Percentiles rank a stretch among this genome's conserved stretches.
Evolutionary conservation across 257 asterid genomes (phyloP).

Genomic region (Euphrasia confusa): DNA sequence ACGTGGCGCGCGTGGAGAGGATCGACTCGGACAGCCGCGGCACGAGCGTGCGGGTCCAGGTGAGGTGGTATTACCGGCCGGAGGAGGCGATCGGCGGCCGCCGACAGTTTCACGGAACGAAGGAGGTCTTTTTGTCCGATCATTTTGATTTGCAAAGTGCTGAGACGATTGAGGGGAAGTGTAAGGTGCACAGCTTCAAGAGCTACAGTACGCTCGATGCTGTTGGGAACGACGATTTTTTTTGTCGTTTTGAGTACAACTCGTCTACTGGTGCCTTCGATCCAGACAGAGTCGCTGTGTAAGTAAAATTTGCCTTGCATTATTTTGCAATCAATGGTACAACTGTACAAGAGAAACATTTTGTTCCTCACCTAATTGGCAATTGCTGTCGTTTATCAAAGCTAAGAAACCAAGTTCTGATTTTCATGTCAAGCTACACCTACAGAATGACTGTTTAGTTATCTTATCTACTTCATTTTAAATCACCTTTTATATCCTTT

Average conservation of each 20-base stretch:
- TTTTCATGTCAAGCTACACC: neutral
- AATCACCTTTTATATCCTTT: neutral
- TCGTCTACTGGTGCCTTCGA: constrained; percentile 83
- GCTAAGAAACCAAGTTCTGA: neutral
- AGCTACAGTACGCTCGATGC: constrained; percentile 86
- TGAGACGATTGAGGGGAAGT: constrained; percentile 84
- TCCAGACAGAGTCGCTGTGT: constrained; percentile 98
- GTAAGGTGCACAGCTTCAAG: constrained; percentile 83
- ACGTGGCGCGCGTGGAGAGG: constrained; percentile 81
- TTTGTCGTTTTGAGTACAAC: constrained; percentile 83
- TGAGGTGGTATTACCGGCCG: constrained; percentile 96
- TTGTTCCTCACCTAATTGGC: neutral
- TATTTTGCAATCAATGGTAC: constrained; percentile 1
- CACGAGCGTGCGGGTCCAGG: constrained; percentile 57
- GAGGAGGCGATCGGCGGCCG: constrained; percentile 98
- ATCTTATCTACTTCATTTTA: neutral
- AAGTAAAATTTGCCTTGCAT: constrained; percentile 28
- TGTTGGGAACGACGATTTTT: constrained; percentile 85
- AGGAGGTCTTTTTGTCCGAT: constrained; percentile 92
- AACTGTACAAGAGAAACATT: neutral
- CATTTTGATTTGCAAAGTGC: constrained; percentile 85
- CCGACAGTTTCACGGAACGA: constrained; percentile 88
- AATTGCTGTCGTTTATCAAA: neutral
- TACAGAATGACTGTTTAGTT: neutral
- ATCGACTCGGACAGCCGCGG: constrained; percentile 90